A percentile compares a stretch with the other conserved stretches of the same genome.
phyloP scores from a whole-genome alignment of 306 rosid species.

The Vigna reflexopilosa region DNA sequence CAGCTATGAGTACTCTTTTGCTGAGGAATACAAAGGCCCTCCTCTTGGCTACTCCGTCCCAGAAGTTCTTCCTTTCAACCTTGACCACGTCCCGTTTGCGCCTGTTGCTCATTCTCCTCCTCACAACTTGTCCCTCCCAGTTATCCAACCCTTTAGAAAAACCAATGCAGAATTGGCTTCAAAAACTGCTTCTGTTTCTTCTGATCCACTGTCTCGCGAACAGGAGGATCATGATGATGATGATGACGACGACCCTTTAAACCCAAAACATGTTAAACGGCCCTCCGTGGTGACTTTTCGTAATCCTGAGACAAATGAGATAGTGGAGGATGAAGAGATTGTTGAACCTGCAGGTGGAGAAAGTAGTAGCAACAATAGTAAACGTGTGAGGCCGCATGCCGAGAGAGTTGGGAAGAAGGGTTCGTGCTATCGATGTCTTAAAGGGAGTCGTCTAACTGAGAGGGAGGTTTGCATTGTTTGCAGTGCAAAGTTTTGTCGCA shows the following conservation, averaged over 20 bases:
- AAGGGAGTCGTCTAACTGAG: slow-evolving; percentile 63
- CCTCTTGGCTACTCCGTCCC: slow-evolving; percentile 62
- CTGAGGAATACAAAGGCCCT: slow-evolving; percentile 72
- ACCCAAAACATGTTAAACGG: slow-evolving; percentile 57
- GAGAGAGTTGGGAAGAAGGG: slow-evolving; percentile 70
- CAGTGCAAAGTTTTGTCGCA: slow-evolving; percentile 69
- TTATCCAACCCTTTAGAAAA: slow-evolving; percentile 66
- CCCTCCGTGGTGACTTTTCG: slow-evolving; percentile 69
- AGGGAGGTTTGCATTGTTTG: slow-evolving; percentile 84
- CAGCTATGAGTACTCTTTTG: slow-evolving; percentile 69
- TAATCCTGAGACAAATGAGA: slow-evolving; percentile 51
- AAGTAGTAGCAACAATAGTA: not conserved
- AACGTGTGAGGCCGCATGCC: slow-evolving; percentile 50
- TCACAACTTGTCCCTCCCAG: slow-evolving; percentile 51
- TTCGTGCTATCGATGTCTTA: slow-evolving; percentile 67
- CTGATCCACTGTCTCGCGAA: slow-evolving; percentile 51
- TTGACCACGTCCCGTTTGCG: slow-evolving; percentile 63
- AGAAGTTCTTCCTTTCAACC: slow-evolving; percentile 56
- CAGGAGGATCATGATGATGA: slow-evolving; percentile 43
- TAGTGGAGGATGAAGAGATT: slow-evolving; percentile 40
- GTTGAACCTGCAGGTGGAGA: slow-evolving; percentile 19
- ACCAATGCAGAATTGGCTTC: slow-evolving; percentile 52
- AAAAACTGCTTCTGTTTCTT: slow-evolving; percentile 49
- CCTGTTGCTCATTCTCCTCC: slow-evolving; percentile 52
- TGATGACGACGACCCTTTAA: slow-evolving; percentile 29